Evolutionary conservation across 1,284 basidiomycete species (phyloP).

Genomic region (Dichomitus squalens): DNA sequence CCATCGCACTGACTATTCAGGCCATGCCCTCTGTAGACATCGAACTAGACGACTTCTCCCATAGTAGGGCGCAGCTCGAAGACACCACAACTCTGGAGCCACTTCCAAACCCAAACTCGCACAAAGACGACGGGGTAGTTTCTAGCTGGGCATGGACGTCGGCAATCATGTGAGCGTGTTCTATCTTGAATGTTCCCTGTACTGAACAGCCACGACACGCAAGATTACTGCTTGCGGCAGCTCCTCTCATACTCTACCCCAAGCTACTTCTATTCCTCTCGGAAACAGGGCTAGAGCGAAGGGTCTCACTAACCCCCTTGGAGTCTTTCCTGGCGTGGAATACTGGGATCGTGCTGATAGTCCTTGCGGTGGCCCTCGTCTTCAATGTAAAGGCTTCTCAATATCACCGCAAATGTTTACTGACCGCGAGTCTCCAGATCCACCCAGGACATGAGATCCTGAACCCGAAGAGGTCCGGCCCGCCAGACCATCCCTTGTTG

Average conservation of each 20-base stretch:
- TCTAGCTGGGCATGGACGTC: slow-evolving; percentile 52
- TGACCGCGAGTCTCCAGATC: slow-evolving; percentile 24
- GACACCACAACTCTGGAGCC: slow-evolving; percentile 11
- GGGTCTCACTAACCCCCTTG: slow-evolving; percentile 56
- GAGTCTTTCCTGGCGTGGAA: slow-evolving; percentile 68
- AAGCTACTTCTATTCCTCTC: slow-evolving; percentile 63
- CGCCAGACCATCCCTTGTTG: slow-evolving; percentile 60
- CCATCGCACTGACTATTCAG: background rate
- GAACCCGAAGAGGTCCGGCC: background rate
- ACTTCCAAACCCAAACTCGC: background rate
- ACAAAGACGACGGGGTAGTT: slow-evolving; percentile 29
- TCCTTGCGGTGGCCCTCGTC: slow-evolving; percentile 56
- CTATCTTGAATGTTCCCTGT: background rate
- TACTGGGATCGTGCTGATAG: slow-evolving; percentile 59
- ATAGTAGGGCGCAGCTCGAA: background rate
- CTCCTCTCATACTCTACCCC: slow-evolving; percentile 56
- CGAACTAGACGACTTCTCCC: slow-evolving; percentile 37
- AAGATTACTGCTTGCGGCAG: slow-evolving; percentile 46
- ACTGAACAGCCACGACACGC: background rate
- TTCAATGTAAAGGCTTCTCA: slow-evolving; percentile 49
- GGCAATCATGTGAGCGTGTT: slow-evolving; percentile 38
- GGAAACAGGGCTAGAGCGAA: slow-evolving; percentile 41
- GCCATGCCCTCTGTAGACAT: slow-evolving; percentile 17
- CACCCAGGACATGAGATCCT: slow-evolving; percentile 7
- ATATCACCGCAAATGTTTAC: slow-evolving; percentile 26